phyloP scores from a whole-genome alignment of 176 grass and related monocot genomes.

The Stipa capillata region DNA sequence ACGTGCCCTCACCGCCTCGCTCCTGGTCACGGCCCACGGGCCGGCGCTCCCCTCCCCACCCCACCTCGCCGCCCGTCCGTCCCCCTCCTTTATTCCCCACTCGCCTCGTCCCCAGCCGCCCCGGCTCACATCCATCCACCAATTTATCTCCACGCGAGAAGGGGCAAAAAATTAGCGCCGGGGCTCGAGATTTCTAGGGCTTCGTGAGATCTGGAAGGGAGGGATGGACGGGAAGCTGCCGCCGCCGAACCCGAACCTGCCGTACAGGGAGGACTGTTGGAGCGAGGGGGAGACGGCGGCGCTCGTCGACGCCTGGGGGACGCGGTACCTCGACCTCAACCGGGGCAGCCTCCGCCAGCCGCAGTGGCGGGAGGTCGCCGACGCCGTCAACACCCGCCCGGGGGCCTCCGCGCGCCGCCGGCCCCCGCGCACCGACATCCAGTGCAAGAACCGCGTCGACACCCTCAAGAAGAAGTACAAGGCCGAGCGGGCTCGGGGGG shows the following conservation, averaged over 20 bases:
- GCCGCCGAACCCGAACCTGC: slow-evolving; percentile 77
- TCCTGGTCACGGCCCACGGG: slow-evolving; percentile 39
- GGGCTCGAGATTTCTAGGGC: background rate
- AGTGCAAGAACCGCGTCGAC: slow-evolving; percentile 99
- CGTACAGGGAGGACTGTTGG: slow-evolving; percentile 98
- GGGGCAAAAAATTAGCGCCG: background rate
- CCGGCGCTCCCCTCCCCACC: slow-evolving; percentile 28
- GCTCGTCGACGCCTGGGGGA: slow-evolving; percentile 88
- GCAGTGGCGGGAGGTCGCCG: slow-evolving; percentile 97
- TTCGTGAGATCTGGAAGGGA: slow-evolving; percentile 20
- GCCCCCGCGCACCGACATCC: slow-evolving; percentile 86
- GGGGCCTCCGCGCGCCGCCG: slow-evolving; percentile 56
- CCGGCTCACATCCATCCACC: slow-evolving; percentile 18
- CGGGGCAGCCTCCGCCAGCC: slow-evolving; percentile 93
- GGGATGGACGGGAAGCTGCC: slow-evolving; percentile 56
- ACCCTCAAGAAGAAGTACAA: slow-evolving; percentile 99
- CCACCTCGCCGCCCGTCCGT: slow-evolving; percentile 30
- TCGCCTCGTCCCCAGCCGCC: slow-evolving; percentile 1
- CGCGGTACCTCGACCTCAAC: slow-evolving; percentile 82
- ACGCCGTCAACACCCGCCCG: slow-evolving; percentile 74
- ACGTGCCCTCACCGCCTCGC: slow-evolving; percentile 36
- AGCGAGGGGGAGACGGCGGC: slow-evolving; percentile 96
- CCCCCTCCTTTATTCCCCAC: slow-evolving; percentile 37
- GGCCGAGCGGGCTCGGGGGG: slow-evolving; percentile 52
- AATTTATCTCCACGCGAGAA: background rate